Evolutionary conservation across 805 yeast genomes (phyloP).

Genomic region (Kodamaea kaohsiungensis): DNA sequence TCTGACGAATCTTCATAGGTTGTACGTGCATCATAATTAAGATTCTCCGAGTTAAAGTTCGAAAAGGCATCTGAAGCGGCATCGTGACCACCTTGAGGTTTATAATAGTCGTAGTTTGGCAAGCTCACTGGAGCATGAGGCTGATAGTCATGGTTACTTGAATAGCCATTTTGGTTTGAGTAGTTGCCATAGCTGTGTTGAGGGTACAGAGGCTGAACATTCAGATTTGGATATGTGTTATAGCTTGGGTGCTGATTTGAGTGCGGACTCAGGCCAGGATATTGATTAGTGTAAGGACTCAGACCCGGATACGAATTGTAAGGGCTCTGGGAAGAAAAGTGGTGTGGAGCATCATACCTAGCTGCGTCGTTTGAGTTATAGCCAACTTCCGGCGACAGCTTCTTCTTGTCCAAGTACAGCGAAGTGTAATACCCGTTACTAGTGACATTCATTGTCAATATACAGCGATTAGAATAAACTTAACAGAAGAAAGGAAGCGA

Average conservation of each 20-base stretch:
- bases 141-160: background rate
- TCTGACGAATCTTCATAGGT: background rate
- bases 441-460: slow-evolving; percentile 37
- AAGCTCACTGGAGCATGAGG: background rate
- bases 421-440: slow-evolving; percentile 42
- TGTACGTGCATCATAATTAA: background rate
- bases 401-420: slow-evolving; percentile 31
- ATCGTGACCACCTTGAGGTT: background rate
- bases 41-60: background rate
- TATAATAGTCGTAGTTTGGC: background rate
- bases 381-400: slow-evolving; percentile 6
- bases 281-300: background rate
- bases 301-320: slow-evolving; percentile 2
- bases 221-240: background rate
- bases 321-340: background rate
- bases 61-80: background rate
- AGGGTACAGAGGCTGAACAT: background rate
- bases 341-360: background rate
- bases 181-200: background rate
- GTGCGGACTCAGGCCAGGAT: background rate
- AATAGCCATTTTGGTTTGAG: background rate
- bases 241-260: background rate
- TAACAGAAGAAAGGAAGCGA: background rate
- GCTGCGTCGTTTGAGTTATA: background rate
- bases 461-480: background rate